Conservation (phyloP, 345 rosid species). For the Triadica sebifera region DNA sequence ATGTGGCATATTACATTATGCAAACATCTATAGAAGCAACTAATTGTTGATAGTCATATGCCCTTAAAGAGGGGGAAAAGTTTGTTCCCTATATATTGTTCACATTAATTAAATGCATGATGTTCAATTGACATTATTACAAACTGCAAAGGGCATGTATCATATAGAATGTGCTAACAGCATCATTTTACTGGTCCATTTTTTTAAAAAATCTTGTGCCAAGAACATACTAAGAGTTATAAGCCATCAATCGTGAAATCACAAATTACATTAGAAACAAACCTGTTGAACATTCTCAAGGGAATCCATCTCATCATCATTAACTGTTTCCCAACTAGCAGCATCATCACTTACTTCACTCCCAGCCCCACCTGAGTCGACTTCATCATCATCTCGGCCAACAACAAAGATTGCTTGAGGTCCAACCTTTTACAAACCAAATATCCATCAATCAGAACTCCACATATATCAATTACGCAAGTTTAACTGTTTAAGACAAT, state of each 20-base stretch:
- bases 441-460: slow-evolving; percentile 17
- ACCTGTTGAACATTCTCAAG: slow-evolving; percentile 71
- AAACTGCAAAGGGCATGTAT: neutral
- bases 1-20: neutral
- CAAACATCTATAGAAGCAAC: neutral
- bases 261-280: slow-evolving; percentile 28
- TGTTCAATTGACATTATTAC: neutral
- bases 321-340: slow-evolving; percentile 98
- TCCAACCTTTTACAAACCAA: slow-evolving; percentile 67
- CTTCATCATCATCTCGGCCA: slow-evolving; percentile 90
- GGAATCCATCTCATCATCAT: slow-evolving; percentile 63
- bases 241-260: neutral
- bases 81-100: neutral
- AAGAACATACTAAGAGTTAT: neutral
- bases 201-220: neutral
- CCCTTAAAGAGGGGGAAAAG: neutral
- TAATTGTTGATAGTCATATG: slow-evolving; percentile 7
- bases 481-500: neutral
- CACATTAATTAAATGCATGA: neutral
- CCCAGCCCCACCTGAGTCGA: slow-evolving; percentile 74
- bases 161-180: neutral
- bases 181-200: no score
- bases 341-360: slow-evolving; percentile 86
- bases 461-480: slow-evolving; percentile 11
- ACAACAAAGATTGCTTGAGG: slow-evolving; percentile 97